These are phyloP conservation scores for Colletotrichum spaethianum DNA, from an alignment of 2,329 filamentous ascomycete genomes.

Conservation along the genomic window DNA sequence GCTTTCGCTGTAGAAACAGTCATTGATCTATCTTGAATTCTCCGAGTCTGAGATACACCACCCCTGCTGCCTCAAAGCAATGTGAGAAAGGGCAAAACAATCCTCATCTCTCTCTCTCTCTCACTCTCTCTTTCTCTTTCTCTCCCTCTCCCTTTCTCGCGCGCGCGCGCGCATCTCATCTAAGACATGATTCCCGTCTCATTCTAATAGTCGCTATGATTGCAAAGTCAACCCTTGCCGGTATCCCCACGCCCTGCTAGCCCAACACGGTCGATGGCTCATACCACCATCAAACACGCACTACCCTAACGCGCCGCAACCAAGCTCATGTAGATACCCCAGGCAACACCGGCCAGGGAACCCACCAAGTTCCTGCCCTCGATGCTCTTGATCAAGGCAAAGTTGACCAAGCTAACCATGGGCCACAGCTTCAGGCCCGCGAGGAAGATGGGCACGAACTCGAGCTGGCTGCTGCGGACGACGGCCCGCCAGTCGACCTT, in stretches of 20 bases:
- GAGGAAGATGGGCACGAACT: constrained; percentile 75
- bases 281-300: constrained; percentile 4
- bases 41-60: background rate
- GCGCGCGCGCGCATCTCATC: background rate
- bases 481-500: constrained; percentile 62
- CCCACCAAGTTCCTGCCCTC: constrained; percentile 79
- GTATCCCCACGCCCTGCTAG: background rate
- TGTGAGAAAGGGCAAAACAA: background rate
- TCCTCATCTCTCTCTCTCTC: no score
- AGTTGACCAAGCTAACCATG: constrained; percentile 78
- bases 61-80: background rate
- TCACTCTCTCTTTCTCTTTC: no score
- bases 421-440: constrained; percentile 83
- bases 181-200: background rate
- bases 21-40: background rate
- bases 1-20: background rate
- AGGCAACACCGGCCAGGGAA: constrained; percentile 79
- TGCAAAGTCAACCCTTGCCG: background rate
- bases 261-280: background rate
- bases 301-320: constrained; percentile 55
- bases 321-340: constrained; percentile 83
- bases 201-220: no score
- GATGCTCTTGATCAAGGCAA: constrained; percentile 77
- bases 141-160: no score
- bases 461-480: constrained; percentile 60